Conservation (phyloP, 176 grass and related monocot species). For the Zoysia pacifica region DNA sequence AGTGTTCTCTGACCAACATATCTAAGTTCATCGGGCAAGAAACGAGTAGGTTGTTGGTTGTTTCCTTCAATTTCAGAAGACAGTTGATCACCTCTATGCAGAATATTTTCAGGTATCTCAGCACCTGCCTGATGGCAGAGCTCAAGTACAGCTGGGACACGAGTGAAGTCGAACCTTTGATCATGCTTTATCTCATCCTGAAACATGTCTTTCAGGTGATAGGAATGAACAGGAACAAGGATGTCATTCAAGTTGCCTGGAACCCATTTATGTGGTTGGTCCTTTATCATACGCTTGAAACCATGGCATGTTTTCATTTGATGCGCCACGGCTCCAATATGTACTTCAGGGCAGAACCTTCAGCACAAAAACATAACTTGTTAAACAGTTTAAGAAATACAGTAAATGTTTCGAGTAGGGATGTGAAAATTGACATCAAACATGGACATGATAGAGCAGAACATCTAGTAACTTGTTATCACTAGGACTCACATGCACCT, state of each 20-base stretch:
- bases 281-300: constrained; percentile 67
- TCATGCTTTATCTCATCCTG: constrained; percentile 82
- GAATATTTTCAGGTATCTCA: constrained; percentile 44
- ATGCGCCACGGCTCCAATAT: constrained; percentile 62
- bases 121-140: constrained; percentile 88
- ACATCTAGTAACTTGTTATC: background rate
- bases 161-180: constrained; percentile 72
- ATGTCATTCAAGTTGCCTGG: constrained; percentile 65
- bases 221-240: constrained; percentile 66
- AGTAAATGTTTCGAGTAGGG: constrained; percentile 5
- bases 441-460: background rate
- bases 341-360: constrained; percentile 88
- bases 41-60: constrained; percentile 18
- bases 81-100: constrained; percentile 12
- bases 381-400: constrained; percentile 17
- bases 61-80: background rate
- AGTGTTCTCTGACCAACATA: constrained; percentile 70
- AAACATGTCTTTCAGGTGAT: constrained; percentile 64
- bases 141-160: constrained; percentile 74
- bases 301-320: constrained; percentile 69
- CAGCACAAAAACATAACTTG: constrained; percentile 22
- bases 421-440: constrained; percentile 27
- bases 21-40: constrained; percentile 39
- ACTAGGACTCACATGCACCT: background rate
- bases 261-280: constrained; percentile 59